Percentiles rank a stretch among this genome's conserved stretches.
Evolutionary conservation across 768 basidiomycete genomes (phyloP).

Genomic region (Botryobasidium botryosum): DNA sequence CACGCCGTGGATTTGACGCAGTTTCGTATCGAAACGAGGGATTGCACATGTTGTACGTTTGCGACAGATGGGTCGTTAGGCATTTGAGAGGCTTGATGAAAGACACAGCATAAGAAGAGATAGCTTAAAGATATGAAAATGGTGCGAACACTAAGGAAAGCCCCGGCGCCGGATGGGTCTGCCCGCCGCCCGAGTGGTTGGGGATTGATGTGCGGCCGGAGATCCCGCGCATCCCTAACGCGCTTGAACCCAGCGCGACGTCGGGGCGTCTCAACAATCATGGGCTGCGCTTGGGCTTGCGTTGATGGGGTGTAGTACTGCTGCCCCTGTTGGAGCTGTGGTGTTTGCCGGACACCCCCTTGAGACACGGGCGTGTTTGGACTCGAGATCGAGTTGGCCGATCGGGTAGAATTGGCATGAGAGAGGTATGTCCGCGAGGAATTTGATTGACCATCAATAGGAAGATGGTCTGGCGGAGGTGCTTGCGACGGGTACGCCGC

Average conservation of each 20-base stretch:
- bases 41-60: slow-evolving; percentile 91
- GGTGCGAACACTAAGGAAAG: slow-evolving; percentile 61
- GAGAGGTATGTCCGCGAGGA: too few species aligned
- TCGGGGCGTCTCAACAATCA: slow-evolving; percentile 62
- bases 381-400: slow-evolving; percentile 45
- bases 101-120: slow-evolving; percentile 10
- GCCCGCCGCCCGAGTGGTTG: slow-evolving; percentile 54
- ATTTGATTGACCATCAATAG: too few species aligned
- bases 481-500: too few species aligned
- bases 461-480: too few species aligned
- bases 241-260: slow-evolving; percentile 63
- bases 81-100: slow-evolving; percentile 39
- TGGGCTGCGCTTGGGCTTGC: slow-evolving; percentile 50
- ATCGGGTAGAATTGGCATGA: too few species aligned
- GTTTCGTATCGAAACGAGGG: slow-evolving; percentile 91
- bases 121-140: slow-evolving; percentile 6
- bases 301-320: slow-evolving; percentile 39
- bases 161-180: slow-evolving; percentile 41
- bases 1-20: slow-evolving; percentile 84
- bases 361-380: slow-evolving; percentile 62
- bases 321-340: slow-evolving; percentile 19
- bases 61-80: slow-evolving; percentile 71
- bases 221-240: slow-evolving; percentile 57
- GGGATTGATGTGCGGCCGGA: slow-evolving; percentile 54
- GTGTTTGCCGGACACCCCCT: slow-evolving; percentile 28